phyloP scores from a whole-genome alignment of 2,329 filamentous ascomycete species.

The Fusarium concolor region DNA sequence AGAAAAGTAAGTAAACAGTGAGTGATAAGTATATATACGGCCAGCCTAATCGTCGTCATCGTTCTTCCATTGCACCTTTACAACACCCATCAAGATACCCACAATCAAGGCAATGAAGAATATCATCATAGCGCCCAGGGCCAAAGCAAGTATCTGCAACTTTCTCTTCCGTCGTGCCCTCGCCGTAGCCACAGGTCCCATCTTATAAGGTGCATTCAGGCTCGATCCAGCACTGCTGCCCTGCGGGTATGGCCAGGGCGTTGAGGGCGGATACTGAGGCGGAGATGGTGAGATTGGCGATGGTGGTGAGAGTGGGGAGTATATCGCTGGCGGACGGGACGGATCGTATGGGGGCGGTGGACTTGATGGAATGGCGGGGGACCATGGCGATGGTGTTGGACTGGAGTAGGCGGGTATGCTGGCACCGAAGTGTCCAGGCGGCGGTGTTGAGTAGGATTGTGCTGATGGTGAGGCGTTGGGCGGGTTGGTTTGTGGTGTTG shows the following conservation, averaged over 20 bases:
- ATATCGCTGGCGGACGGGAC: constrained; percentile 43
- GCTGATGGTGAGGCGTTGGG: constrained; percentile 11
- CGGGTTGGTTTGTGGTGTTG: constrained; percentile 15
- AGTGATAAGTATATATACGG: not conserved
- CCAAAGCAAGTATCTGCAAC: constrained; percentile 40
- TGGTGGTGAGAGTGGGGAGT: constrained; percentile 37
- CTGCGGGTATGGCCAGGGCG: constrained; percentile 37
- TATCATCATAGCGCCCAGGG: constrained; percentile 37
- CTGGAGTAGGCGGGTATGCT: constrained; percentile 26
- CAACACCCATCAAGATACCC: constrained; percentile 44
- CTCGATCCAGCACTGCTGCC: constrained; percentile 33
- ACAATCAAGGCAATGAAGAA: constrained; percentile 45
- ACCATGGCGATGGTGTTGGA: constrained; percentile 32
- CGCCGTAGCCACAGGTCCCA: constrained; percentile 41
- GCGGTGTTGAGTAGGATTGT: constrained; percentile 28
- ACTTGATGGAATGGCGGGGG: constrained; percentile 33
- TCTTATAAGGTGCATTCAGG: constrained; percentile 33
- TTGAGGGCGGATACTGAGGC: constrained; percentile 35
- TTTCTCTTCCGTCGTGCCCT: constrained; percentile 38
- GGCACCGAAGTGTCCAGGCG: constrained; percentile 11
- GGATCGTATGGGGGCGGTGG: constrained; percentile 48
- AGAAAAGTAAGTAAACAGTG: not conserved
- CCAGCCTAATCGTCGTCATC: constrained; percentile 16
- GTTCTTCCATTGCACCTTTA: constrained; percentile 39
- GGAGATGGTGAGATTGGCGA: constrained; percentile 18